phyloP scores from a whole-genome alignment of 108 stramenopile genomes.

The Skeletonema costatum region DNA sequence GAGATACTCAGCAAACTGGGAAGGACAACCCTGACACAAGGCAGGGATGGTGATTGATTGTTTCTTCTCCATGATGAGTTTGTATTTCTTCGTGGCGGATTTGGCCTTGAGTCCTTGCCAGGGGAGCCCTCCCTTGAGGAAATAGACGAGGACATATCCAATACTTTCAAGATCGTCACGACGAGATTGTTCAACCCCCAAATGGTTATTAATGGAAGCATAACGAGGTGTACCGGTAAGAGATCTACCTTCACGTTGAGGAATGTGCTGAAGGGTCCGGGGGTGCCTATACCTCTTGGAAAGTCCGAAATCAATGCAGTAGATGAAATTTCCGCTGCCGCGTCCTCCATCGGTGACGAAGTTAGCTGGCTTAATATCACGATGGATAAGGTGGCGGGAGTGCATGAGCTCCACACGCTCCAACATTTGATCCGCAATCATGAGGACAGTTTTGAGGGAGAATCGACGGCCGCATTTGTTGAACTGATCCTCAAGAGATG shows the following conservation, averaged over 20 bases:
- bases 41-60: slow-evolving; percentile 90
- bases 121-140: slow-evolving; percentile 97
- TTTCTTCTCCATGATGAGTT: slow-evolving; percentile 96
- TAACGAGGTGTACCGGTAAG: slow-evolving; percentile 97
- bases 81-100: slow-evolving; percentile 94
- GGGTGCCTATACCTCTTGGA: slow-evolving; percentile 98
- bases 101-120: slow-evolving; percentile 99
- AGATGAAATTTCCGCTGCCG: slow-evolving; percentile 89
- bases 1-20: slow-evolving; percentile 97
- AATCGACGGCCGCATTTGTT: slow-evolving; percentile 97
- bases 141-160: slow-evolving; percentile 98
- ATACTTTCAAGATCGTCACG: slow-evolving; percentile 97
- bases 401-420: slow-evolving; percentile 98
- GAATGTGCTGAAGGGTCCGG: slow-evolving; percentile 97
- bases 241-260: slow-evolving; percentile 94
- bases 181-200: slow-evolving; percentile 97
- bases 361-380: slow-evolving; percentile 98
- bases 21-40: slow-evolving; percentile 96
- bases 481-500: slow-evolving; percentile 97
- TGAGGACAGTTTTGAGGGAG: slow-evolving; percentile 94
- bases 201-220: slow-evolving; percentile 98
- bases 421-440: slow-evolving; percentile 98
- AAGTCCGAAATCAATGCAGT: slow-evolving; percentile 98
- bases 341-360: slow-evolving; percentile 92
- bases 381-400: slow-evolving; percentile 94